A percentile compares a stretch with the other conserved stretches of the same genome.
These are phyloP conservation scores for Dothiorella sarmentorum DNA, from an alignment of 2,329 filamentous ascomycete species.

Conservation along the genomic window DNA sequence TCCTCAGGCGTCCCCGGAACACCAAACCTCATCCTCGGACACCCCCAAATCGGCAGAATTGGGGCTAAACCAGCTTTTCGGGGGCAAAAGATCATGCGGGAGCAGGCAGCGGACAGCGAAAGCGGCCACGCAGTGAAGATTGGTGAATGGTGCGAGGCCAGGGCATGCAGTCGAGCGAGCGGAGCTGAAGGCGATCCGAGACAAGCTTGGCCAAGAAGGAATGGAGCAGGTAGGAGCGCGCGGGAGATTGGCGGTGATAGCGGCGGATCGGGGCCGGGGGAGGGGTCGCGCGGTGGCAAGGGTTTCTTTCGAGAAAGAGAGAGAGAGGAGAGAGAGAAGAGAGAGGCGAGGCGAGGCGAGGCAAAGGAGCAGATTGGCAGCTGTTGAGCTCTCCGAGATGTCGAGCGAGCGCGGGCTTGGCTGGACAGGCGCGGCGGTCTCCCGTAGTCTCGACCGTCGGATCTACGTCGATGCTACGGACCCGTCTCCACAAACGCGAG, in stretches of 20 bases:
- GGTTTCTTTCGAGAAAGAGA: too few species aligned
- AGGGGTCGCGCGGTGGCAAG: slow-evolving; percentile 3
- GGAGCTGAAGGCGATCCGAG: neutral
- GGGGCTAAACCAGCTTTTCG: neutral
- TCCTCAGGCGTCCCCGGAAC: slow-evolving; percentile 27
- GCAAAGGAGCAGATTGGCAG: neutral
- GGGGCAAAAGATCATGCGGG: neutral
- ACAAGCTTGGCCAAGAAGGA: neutral
- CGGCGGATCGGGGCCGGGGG: slow-evolving; percentile 4
- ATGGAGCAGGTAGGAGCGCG: neutral
- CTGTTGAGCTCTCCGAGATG: slow-evolving; percentile 7
- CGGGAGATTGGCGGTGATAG: slow-evolving; percentile 6
- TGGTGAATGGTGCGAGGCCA: neutral
- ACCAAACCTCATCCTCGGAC: slow-evolving; percentile 28
- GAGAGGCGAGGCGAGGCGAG: neutral
- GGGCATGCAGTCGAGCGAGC: slow-evolving; percentile 9
- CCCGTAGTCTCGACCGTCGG: slow-evolving; percentile 9
- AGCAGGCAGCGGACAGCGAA: too few species aligned
- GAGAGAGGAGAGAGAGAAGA: too few species aligned
- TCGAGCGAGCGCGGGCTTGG: slow-evolving; percentile 3
- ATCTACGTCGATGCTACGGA: slow-evolving; percentile 11
- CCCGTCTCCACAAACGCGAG: slow-evolving; percentile 7
- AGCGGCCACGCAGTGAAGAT: neutral
- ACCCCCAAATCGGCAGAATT: neutral
- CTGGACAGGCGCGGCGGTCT: slow-evolving; percentile 7